Evolutionary conservation across 345 rosid species (phyloP).

Genomic region (Hibiscus mutabilis): DNA sequence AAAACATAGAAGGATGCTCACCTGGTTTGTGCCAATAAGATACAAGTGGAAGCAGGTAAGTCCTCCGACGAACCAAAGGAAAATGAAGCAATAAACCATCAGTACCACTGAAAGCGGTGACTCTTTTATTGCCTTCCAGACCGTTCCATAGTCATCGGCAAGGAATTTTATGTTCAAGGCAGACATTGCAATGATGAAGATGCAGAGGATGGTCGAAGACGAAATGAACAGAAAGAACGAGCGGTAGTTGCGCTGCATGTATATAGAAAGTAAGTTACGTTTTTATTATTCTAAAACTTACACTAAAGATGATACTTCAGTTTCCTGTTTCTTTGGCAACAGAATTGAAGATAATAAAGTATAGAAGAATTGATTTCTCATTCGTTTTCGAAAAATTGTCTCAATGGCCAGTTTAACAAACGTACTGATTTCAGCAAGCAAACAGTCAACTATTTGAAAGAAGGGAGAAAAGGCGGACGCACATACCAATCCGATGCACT

Average conservation of each 20-base stretch:
- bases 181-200: slow-evolving; percentile 42
- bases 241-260: slow-evolving; percentile 52
- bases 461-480: not conserved
- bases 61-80: slow-evolving; percentile 53
- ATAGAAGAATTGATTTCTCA: too few relatives aligned
- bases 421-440: not conserved
- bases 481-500: slow-evolving; percentile 54
- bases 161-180: slow-evolving; percentile 41
- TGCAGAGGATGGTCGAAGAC: slow-evolving; percentile 45
- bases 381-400: too few relatives aligned
- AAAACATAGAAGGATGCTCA: slow-evolving; percentile 12
- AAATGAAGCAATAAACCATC: slow-evolving; percentile 44
- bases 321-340: too few relatives aligned
- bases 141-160: slow-evolving; percentile 26
- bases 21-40: slow-evolving; percentile 54
- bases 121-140: slow-evolving; percentile 45
- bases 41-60: slow-evolving; percentile 50
- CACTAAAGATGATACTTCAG: too few relatives aligned
- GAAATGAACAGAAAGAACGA: slow-evolving; percentile 48
- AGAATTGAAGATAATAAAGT: too few relatives aligned
- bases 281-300: too few relatives aligned
- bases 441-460: not conserved
- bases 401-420: not conserved
- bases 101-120: slow-evolving; percentile 41
- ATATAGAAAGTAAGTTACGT: not conserved